Percentiles rank a stretch among this genome's conserved stretches.
Evolutionary conservation across 2,329 filamentous ascomycete species (phyloP).

Genomic region (Trichoderma sp.): DNA sequence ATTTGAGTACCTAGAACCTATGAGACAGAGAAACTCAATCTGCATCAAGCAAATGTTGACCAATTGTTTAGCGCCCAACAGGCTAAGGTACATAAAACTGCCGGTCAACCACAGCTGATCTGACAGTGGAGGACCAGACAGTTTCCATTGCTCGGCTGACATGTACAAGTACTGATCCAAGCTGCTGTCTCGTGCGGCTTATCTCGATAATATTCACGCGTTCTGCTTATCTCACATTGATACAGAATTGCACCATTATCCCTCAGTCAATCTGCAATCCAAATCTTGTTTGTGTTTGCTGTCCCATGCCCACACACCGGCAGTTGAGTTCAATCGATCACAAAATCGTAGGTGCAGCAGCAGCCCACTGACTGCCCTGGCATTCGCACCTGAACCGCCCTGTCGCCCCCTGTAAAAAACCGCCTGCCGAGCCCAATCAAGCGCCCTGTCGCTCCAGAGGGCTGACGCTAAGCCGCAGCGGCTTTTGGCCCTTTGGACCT

Average conservation of each 20-base stretch:
- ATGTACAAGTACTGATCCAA: not conserved
- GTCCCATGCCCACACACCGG: not conserved
- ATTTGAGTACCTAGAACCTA: no score
- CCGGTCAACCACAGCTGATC: not conserved
- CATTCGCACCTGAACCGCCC: not conserved
- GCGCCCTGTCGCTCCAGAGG: slow-evolving; percentile 10
- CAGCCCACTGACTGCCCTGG: not conserved
- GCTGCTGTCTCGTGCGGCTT: not conserved
- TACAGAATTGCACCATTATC: not conserved
- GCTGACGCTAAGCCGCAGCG: slow-evolving; percentile 16
- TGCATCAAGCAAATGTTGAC: not conserved
- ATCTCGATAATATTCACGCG: not conserved
- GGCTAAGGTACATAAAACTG: not conserved
- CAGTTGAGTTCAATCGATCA: not conserved
- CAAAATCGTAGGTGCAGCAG: not conserved
- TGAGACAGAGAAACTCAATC: not conserved
- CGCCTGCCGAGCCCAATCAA: slow-evolving; percentile 9
- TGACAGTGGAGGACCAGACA: not conserved
- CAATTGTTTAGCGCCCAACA: not conserved
- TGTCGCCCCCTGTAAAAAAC: slow-evolving; percentile 10
- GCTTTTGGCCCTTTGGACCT: not conserved
- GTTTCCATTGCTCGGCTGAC: not conserved
- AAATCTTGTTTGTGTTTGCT: no score
- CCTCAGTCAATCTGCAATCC: not conserved
- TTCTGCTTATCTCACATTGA: not conserved